Base-by-base conservation (phyloP, 2,329 filamentous ascomycete genomes). In the Aspergillus melleus region DNA sequence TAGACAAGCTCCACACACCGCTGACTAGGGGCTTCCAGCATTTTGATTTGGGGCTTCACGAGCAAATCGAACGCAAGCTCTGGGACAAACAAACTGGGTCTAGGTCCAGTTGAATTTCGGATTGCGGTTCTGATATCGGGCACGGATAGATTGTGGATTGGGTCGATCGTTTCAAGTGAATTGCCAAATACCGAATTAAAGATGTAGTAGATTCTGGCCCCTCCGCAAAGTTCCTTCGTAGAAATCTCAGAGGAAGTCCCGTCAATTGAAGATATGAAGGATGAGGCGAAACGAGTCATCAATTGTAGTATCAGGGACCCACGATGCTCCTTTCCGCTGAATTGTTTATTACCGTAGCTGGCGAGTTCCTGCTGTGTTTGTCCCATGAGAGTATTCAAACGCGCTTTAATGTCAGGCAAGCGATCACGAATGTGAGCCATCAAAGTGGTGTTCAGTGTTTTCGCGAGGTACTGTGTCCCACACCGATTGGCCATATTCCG, bases 101-200 rank as follows among this genome's bases (percentile, higher is more conserved):
- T 87, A 30, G 95, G 95, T 56, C 95, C 95, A 19, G 95, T 99
- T 1, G 95, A 99, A 79, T 99, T 99, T 70, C 95, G 90, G 68
- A 99, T 99, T 4, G 95, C 95, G 12, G 95, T 99, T 74, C 95
- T 87, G 66, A 99, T 99, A 74, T 99, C 95, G 52, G 94, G 86
- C 14, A 94, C 91, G 6, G 95, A 95, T 61, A 99, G 88, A 72
- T 99, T 99, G 52, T 90, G 91, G 2, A 94, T 99, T 4, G 95
- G 95, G 69, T 99, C 94, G 67, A 99, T 96, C 22, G 92, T 90
- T 75, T 99, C 95, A 54, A 99, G 83, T 20, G 94, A 96, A 77
- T 94, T 97, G 60, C 95, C 95, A 76, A 98, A 99, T 49, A 98
- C 94, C 5, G 93, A 96, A 80, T 98, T 98, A 84, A 97, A 98